These are phyloP conservation scores for Aspergillus transmontanensis DNA, from an alignment of 2,329 filamentous ascomycete genomes.

Conservation along the genomic window DNA sequence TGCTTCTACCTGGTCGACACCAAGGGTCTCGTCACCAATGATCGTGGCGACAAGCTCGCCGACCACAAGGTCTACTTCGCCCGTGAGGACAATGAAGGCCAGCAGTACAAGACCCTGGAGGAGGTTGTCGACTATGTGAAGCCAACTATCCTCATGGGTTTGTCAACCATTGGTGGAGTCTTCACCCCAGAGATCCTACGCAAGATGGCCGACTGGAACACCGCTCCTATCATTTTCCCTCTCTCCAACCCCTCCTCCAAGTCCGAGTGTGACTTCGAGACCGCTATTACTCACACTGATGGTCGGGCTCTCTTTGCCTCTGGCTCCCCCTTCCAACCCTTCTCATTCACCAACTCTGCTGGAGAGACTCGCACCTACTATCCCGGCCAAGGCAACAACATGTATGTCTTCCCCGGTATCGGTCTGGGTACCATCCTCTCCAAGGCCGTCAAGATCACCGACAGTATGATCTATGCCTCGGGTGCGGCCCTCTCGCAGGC, in stretches of 20 bases:
- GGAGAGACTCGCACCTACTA: slow-evolving; percentile 68
- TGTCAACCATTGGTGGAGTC: slow-evolving; percentile 90
- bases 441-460: slow-evolving; percentile 83
- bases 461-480: slow-evolving; percentile 96
- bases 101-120: slow-evolving; percentile 74
- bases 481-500: slow-evolving; percentile 78
- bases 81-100: slow-evolving; percentile 64
- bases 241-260: slow-evolving; percentile 95
- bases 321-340: slow-evolving; percentile 83
- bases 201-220: slow-evolving; percentile 63
- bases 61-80: slow-evolving; percentile 79
- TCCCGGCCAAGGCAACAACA: slow-evolving; percentile 77
- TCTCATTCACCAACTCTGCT: slow-evolving; percentile 63
- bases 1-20: slow-evolving; percentile 99
- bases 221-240: slow-evolving; percentile 89
- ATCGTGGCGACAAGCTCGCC: slow-evolving; percentile 90
- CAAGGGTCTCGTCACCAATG: slow-evolving; percentile 88
- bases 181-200: slow-evolving; percentile 87
- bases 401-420: slow-evolving; percentile 96
- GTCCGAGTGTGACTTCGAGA: slow-evolving; percentile 96
- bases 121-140: slow-evolving; percentile 94
- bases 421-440: slow-evolving; percentile 90
- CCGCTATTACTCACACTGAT: slow-evolving; percentile 87
- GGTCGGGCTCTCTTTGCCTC: slow-evolving; percentile 92
- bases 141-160: slow-evolving; percentile 90